Conservation (phyloP, 345 rosid genomes). For the Melaleuca quinquenervia region DNA sequence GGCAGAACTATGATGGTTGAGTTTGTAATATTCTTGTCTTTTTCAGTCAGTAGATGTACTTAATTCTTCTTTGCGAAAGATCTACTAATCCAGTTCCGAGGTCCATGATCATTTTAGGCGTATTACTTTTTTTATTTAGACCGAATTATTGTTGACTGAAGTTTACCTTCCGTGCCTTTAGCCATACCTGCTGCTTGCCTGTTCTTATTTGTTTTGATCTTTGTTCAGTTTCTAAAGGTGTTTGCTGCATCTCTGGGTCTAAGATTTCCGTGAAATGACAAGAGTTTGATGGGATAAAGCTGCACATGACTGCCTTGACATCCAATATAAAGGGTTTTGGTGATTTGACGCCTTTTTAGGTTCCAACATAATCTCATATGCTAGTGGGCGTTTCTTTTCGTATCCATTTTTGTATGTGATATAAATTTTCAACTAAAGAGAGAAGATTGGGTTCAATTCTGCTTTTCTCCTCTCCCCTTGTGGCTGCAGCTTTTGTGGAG, state of each 20-base stretch:
- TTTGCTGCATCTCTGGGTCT: slow-evolving; percentile 88
- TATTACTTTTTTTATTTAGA: not conserved
- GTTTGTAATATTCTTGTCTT: not conserved
- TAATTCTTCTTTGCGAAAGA: slow-evolving; percentile 24
- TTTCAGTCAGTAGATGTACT: not conserved
- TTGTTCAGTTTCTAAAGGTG: slow-evolving; percentile 25
- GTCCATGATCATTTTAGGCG: slow-evolving; percentile 27
- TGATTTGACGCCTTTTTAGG: not conserved
- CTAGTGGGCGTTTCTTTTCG: not conserved
- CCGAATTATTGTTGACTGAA: no score
- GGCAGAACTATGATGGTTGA: not conserved
- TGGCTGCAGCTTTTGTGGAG: slow-evolving; percentile 65
- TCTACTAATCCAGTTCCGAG: slow-evolving; percentile 82
- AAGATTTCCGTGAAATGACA: slow-evolving; percentile 84
- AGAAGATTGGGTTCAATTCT: not conserved
- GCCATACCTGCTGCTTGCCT: not conserved
- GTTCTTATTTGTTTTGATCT: not conserved
- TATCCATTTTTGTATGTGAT: not conserved
- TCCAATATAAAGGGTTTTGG: slow-evolving; percentile 42
- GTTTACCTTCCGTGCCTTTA: not conserved
- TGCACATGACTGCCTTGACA: slow-evolving; percentile 85
- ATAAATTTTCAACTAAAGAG: not conserved
- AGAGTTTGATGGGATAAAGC: slow-evolving; percentile 90
- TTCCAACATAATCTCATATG: not conserved
- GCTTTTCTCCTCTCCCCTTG: not conserved